These are phyloP conservation scores for Lantana camara DNA, from an alignment of 257 asterid species.

Conservation along the genomic window DNA sequence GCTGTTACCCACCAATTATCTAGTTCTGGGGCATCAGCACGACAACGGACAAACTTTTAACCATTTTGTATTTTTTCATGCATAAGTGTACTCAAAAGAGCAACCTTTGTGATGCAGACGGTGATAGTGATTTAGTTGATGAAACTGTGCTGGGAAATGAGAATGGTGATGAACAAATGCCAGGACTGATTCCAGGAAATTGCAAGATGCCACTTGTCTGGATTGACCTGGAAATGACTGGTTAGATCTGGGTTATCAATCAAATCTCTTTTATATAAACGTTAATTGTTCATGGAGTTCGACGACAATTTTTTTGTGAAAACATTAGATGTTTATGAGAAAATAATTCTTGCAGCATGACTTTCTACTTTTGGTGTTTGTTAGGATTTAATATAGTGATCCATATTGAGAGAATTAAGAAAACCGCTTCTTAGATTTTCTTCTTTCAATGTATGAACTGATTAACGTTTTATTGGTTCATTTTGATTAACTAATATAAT, in stretches of 20 bases:
- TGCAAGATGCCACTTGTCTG: slow-evolving; percentile 67
- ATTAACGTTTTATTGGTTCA: background rate
- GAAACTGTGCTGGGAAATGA: slow-evolving; percentile 17
- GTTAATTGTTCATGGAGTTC: background rate
- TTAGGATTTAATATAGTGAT: background rate
- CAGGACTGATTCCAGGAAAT: slow-evolving; percentile 26
- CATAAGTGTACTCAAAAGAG: background rate
- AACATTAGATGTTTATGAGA: background rate
- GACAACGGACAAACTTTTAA: background rate
- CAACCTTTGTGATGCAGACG: slow-evolving; percentile 29
- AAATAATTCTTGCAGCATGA: background rate
- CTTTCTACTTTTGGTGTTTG: background rate
- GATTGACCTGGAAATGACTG: slow-evolving; percentile 81
- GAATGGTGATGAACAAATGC: slow-evolving; percentile 25
- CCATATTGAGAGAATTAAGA: no score
- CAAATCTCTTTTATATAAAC: background rate
- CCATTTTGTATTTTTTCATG: background rate
- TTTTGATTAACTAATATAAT: background rate
- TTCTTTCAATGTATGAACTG: background rate
- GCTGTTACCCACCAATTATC: background rate
- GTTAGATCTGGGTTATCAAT: slow-evolving; percentile 31
- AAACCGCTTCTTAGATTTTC: background rate
- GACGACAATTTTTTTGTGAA: no score
- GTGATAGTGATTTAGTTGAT: slow-evolving; percentile 31
- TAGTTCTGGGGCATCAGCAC: background rate